These are phyloP conservation scores for Apostasia shenzhenica DNA, from an alignment of 106 monocot species.

Conservation along the genomic window DNA sequence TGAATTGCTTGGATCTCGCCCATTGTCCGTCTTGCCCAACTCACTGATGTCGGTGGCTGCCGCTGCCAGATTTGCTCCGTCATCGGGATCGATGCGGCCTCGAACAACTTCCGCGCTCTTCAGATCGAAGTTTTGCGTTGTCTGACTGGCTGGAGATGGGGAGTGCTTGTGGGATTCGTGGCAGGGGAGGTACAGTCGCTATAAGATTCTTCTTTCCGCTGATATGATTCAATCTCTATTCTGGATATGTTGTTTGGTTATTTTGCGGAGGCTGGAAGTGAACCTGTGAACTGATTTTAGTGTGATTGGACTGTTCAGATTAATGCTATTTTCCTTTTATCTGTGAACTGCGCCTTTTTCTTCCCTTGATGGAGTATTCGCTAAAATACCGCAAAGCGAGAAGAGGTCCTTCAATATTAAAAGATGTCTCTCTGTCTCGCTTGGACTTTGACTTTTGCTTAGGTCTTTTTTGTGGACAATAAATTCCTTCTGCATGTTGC, in stretches of 20 bases:
- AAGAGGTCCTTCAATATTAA: no score
- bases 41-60: neutral
- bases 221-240: neutral
- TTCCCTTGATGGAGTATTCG: neutral
- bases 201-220: neutral
- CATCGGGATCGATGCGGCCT: neutral
- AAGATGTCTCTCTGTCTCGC: neutral
- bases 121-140: neutral
- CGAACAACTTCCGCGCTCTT: neutral
- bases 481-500: neutral
- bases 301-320: constrained; percentile 3
- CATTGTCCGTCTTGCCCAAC: neutral
- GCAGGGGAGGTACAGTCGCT: constrained; percentile 1
- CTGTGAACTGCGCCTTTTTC: neutral
- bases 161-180: constrained; percentile 1
- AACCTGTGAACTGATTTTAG: constrained; percentile 2
- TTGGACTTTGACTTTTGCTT: neutral
- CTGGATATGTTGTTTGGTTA: neutral
- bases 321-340: neutral
- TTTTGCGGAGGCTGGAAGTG: neutral
- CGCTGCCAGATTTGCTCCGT: neutral
- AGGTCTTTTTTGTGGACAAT: neutral
- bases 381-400: no score
- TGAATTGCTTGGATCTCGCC: neutral
- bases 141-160: neutral